Evolutionary conservation across 108 stramenopile species (phyloP).

Genomic region (Stephanodiscus triporus): DNA sequence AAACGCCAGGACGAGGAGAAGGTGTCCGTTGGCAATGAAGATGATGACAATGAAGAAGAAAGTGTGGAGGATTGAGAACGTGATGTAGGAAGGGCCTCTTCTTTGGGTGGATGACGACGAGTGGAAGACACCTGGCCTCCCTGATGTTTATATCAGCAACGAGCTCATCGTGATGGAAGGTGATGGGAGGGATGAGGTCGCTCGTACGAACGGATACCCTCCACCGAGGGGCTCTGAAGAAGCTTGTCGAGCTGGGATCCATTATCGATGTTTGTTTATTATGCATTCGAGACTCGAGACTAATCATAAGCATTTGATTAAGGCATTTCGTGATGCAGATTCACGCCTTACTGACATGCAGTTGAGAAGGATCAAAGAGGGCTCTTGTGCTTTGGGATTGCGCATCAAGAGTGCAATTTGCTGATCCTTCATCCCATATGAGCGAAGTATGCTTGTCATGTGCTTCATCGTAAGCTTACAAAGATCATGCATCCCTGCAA

Average conservation of each 20-base stretch:
- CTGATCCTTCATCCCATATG: no score
- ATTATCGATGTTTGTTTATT: constrained; percentile 45
- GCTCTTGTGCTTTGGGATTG: background rate
- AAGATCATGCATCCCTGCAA: no score
- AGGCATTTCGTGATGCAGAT: constrained; percentile 44
- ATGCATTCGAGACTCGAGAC: constrained; percentile 50
- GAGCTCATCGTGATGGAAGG: constrained; percentile 43
- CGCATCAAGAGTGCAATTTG: no score
- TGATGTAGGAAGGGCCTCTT: background rate
- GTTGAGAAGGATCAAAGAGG: constrained; percentile 27
- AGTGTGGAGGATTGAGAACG: no score
- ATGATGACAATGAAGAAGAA: background rate
- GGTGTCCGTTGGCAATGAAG: background rate
- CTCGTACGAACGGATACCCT: constrained; percentile 24
- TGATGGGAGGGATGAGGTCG: constrained; percentile 39
- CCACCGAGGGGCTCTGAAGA: constrained; percentile 28
- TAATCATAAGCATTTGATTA: constrained; percentile 36
- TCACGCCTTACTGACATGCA: constrained; percentile 30
- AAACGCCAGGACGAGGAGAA: constrained; percentile 7
- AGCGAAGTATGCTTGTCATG: no score
- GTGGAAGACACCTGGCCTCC: constrained; percentile 14
- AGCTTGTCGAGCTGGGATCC: constrained; percentile 41
- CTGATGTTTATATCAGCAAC: constrained; percentile 31
- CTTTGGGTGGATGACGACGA: background rate
- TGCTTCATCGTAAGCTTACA: no score